Conservation (phyloP, 441 rosid genomes). For the Mallotus repandus region DNA sequence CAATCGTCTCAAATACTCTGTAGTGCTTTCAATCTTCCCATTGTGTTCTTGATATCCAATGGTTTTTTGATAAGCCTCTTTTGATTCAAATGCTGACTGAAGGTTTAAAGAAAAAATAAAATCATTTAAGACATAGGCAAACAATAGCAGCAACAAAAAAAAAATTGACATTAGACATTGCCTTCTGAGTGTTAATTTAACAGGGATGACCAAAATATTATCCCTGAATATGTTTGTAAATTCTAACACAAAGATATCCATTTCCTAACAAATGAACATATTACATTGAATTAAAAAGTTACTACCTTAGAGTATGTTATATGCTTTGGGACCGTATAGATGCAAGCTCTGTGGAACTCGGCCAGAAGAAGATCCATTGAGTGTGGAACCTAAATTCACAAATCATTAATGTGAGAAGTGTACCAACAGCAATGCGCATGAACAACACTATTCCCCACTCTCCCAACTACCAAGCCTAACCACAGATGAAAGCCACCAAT, state of each 20-base stretch:
- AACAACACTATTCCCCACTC: conserved; percentile 4
- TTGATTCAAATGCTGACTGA: conserved; percentile 69
- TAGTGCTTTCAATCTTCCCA: conserved; percentile 49
- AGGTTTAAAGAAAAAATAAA: conserved; percentile 13
- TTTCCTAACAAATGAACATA: neutral
- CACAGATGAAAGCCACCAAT: conserved; percentile 11
- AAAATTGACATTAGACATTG: neutral
- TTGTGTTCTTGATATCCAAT: conserved; percentile 48
- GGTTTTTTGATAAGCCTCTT: conserved; percentile 52
- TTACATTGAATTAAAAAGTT: conserved; percentile 1
- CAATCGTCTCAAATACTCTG: conserved; percentile 50
- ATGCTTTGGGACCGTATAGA: conserved; percentile 83
- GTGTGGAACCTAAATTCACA: conserved; percentile 60
- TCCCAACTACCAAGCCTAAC: conserved; percentile 1
- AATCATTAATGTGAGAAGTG: conserved; percentile 14
- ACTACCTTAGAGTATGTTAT: conserved; percentile 56
- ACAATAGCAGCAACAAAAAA: neutral
- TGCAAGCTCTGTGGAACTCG: conserved; percentile 77
- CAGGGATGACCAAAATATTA: neutral
- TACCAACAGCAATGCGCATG: neutral
- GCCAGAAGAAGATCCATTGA: conserved; percentile 82
- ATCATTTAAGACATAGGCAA: neutral
- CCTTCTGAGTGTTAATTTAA: neutral
- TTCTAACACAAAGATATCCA: neutral
- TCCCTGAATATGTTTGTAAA: neutral